phyloP scores from a whole-genome alignment of 352 stramenopile species.

The Nannochloropsis limnetica region DNA sequence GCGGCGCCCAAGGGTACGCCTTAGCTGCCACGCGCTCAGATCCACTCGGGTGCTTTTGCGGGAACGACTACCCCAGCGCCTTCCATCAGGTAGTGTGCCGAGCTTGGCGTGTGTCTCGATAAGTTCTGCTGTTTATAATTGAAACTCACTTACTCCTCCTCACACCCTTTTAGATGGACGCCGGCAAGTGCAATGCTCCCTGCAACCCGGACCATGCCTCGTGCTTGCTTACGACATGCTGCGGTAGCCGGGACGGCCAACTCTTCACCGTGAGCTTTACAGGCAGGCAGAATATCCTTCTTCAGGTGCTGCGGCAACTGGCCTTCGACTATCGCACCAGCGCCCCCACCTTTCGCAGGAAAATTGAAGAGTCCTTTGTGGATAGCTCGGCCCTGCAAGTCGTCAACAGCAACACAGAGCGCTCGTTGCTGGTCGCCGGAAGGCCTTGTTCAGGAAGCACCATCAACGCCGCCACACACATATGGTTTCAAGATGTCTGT shows the following conservation, averaged over 20 bases:
- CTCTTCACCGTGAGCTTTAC: constrained; percentile 31
- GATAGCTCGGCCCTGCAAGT: background rate
- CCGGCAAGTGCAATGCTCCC: background rate
- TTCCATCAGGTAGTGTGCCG: background rate
- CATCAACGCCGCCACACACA: background rate
- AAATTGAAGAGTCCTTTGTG: background rate
- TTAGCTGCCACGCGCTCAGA: background rate
- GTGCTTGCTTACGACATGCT: constrained; percentile 3
- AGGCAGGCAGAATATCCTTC: constrained; percentile 15
- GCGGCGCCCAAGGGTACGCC: background rate
- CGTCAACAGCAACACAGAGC: constrained; percentile 11
- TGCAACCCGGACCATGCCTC: background rate
- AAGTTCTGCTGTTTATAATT: background rate
- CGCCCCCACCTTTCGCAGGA: background rate
- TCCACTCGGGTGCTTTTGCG: background rate
- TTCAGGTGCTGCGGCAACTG: constrained; percentile 18
- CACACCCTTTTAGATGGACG: background rate
- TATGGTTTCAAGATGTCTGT: constrained; percentile 2
- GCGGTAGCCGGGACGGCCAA: background rate
- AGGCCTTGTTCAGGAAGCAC: background rate
- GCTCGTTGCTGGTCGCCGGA: background rate
- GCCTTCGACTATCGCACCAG: background rate
- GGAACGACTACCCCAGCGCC: constrained; percentile 33
- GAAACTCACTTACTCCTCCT: background rate
- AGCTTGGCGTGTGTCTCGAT: background rate